phyloP scores from a whole-genome alignment of 2,329 filamentous ascomycete species.

The Pseudogymnoascus sp. region DNA sequence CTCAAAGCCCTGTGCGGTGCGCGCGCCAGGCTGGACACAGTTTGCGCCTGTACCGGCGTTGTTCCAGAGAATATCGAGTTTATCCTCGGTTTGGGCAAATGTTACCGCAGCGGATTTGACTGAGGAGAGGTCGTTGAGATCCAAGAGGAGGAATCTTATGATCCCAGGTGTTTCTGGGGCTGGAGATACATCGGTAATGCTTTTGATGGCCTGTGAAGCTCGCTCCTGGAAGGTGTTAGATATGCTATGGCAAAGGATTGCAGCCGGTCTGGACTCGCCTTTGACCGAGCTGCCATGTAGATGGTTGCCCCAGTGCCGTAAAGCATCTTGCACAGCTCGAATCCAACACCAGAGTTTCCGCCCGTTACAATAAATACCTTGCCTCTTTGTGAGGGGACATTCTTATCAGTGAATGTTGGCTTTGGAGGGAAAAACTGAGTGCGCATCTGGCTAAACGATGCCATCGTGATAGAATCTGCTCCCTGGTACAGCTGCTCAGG shows the following conservation, averaged over 20 bases:
- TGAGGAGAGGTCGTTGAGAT: constrained; percentile 23
- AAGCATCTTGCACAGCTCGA: constrained; percentile 39
- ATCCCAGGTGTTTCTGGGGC: constrained; percentile 24
- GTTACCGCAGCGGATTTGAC: constrained; percentile 19
- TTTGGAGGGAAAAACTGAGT: constrained; percentile 25
- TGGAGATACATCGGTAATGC: constrained; percentile 28
- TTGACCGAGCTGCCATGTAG: constrained; percentile 38
- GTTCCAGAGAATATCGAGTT: constrained; percentile 21
- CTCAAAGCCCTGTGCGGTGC: constrained; percentile 13
- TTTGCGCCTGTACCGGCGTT: constrained; percentile 19
- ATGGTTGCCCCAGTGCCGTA: constrained; percentile 41
- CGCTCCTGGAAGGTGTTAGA: constrained; percentile 19
- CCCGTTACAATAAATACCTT: constrained; percentile 36
- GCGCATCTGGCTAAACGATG: not conserved
- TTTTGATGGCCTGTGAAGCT: constrained; percentile 31
- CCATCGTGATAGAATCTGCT: not conserved
- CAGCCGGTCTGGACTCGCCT: not conserved
- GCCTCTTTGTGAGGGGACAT: constrained; percentile 31
- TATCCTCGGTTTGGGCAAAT: constrained; percentile 15
- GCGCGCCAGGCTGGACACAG: not conserved
- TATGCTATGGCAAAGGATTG: not conserved
- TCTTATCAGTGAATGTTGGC: constrained; percentile 34
- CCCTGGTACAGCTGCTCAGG: not conserved
- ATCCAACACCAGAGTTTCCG: constrained; percentile 30
- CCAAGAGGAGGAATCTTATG: constrained; percentile 31